Conservation (phyloP, 225 moss, liverwort and hornwort genomes). For the Ulota crispa region DNA sequence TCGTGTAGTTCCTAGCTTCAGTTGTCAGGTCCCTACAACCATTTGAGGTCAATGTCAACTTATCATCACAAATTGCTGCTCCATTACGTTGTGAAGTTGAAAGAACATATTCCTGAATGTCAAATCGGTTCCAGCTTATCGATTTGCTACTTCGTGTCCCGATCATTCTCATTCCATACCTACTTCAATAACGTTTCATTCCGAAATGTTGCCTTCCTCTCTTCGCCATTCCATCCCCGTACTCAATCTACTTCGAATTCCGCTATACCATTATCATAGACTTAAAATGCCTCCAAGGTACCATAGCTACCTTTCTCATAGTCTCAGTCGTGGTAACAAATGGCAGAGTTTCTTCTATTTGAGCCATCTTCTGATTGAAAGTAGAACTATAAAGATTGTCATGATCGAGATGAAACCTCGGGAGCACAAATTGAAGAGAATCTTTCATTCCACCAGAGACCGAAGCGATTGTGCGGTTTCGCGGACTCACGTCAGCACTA, state of each 20-base stretch:
- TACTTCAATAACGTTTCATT: constrained; percentile 18
- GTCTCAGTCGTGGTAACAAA: constrained; percentile 11
- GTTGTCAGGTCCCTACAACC: background rate
- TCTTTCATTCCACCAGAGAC: background rate
- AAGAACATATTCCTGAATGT: background rate
- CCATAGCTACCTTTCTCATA: constrained; percentile 18
- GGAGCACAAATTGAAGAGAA: background rate
- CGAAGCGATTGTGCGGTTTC: background rate
- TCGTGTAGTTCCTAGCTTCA: background rate
- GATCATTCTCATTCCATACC: constrained; percentile 17
- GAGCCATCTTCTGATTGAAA: background rate
- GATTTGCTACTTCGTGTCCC: background rate
- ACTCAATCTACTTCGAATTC: constrained; percentile 16
- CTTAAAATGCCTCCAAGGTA: constrained; percentile 15
- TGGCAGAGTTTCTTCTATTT: constrained; percentile 6
- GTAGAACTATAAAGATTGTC: constrained; percentile 3
- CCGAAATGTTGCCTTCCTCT: constrained; percentile 10
- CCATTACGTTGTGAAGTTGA: background rate
- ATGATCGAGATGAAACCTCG: constrained; percentile 1
- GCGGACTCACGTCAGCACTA: background rate
- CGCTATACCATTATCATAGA: background rate
- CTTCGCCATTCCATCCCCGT: constrained; percentile 8
- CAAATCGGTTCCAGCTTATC: background rate
- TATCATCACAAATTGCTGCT: background rate
- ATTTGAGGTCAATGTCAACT: background rate